phyloP scores from a whole-genome alignment of 768 basidiomycete genomes.

The Candolleomyces aberdarensis region DNA sequence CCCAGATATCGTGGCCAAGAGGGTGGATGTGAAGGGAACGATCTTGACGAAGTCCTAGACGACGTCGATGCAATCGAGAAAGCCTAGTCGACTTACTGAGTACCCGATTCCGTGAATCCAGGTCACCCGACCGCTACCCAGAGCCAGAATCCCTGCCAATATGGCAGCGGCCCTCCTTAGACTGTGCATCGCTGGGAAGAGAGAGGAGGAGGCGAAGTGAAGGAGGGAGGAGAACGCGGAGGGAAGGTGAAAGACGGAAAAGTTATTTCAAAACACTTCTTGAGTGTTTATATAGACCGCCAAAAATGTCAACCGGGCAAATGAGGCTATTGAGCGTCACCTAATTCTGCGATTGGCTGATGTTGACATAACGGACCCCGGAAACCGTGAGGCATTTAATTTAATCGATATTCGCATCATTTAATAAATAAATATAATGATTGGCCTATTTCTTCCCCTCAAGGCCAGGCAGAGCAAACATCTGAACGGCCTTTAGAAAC shows the following conservation, averaged over 20 bases:
- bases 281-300: slow-evolving; percentile 20
- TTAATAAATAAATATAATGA: background rate
- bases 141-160: too few species aligned
- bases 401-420: background rate
- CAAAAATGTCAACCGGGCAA: slow-evolving; percentile 3
- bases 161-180: background rate
- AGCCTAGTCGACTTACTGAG: too few species aligned
- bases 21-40: background rate
- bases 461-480: slow-evolving; percentile 53
- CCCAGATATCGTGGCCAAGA: background rate
- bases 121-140: too few species aligned
- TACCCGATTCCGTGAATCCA: too few species aligned
- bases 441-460: slow-evolving; percentile 25
- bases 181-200: background rate
- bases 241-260: slow-evolving; percentile 3
- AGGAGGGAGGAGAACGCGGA: slow-evolving; percentile 1
- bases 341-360: slow-evolving; percentile 46
- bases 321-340: slow-evolving; percentile 46
- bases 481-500: slow-evolving; percentile 26
- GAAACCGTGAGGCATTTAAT: slow-evolving; percentile 24
- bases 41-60: too few species aligned
- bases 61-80: too few species aligned
- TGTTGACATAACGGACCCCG: slow-evolving; percentile 22
- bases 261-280: background rate
- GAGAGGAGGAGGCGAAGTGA: background rate